phyloP scores from a whole-genome alignment of 805 yeast genomes.

The Ogataea siamensis region DNA sequence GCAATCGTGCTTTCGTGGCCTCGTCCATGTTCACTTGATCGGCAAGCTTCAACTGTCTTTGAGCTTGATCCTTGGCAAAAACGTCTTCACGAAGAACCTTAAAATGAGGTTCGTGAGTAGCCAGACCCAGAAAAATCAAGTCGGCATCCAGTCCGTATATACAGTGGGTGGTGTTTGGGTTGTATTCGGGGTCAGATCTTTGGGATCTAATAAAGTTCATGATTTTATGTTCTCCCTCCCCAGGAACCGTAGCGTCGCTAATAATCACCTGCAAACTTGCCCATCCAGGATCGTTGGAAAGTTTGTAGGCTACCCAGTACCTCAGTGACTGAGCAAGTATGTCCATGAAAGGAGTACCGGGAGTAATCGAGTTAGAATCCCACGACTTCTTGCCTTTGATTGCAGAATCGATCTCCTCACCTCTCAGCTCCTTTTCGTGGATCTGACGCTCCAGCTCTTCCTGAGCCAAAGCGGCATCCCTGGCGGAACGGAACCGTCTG shows the following conservation, averaged over 20 bases:
- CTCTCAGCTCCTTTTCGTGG: conserved; percentile 57
- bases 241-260: conserved; percentile 96
- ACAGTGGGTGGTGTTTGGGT: conserved; percentile 93
- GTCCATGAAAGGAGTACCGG: conserved; percentile 98
- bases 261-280: conserved; percentile 81
- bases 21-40: conserved; percentile 59
- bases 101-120: conserved; percentile 98
- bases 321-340: conserved; percentile 76
- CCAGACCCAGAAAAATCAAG: conserved; percentile 89
- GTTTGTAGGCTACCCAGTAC: conserved; percentile 90
- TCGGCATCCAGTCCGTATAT: conserved; percentile 98
- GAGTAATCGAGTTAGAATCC: conserved; percentile 97
- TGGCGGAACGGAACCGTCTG: conserved; percentile 87
- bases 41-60: conserved; percentile 41
- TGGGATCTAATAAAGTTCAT: conserved; percentile 95
- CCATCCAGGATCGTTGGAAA: conserved; percentile 93
- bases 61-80: conserved; percentile 67
- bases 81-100: conserved; percentile 94
- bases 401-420: conserved; percentile 75
- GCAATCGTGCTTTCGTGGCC: conserved; percentile 47
- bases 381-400: conserved; percentile 73
- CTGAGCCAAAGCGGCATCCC: conserved; percentile 79
- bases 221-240: conserved; percentile 98
- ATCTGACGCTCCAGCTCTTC: conserved; percentile 64
- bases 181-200: conserved; percentile 78